Evolutionary conservation across 148 eudicot genomes (phyloP), one percentile per base, ranked within the genome.

Genomic region (Vaccinium corymbosum): DNA sequence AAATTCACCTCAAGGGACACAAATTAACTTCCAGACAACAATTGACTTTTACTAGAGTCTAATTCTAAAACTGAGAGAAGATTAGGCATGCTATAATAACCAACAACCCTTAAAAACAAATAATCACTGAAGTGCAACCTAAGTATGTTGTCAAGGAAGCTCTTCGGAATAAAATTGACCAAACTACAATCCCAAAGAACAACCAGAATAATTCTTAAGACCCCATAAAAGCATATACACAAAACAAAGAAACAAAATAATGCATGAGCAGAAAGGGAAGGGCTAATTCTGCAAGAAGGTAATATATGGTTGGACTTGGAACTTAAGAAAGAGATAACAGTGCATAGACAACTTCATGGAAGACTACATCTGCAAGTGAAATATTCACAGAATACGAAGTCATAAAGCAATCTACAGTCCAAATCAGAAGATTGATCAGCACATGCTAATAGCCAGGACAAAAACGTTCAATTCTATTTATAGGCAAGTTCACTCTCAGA

Each of bases 241-340:
- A 71, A 71, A 17, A 71, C 76, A 71, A 71, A 71, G 74, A 71
- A 71, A 71, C 76, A 19, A 71, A 15, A 71, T 13, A 71, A 35
- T 71, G 76, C 76, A 14, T 71, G 19, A 15, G 76, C 20, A 32
- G 20, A 17, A 70, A 70, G 19, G 74, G 46, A 70, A 70, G 74
- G 74, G 5, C 74, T 27, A n/a, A 62, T n/a, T 25, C 13, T 16
- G 74, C 16, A 70, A 13, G 35, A 70, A 25, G 74, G 42, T 12
- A 17, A 57, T 6, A 17, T 57, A 25, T 70, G 19, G 74, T 25
- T 70, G 12, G 74, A 70, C 74, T 29, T 70, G 19, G 42, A 70
- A 25, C 16, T 29, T 32, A 71, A 13, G 48, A 16, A 71, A 13
- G 15, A 35, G 48, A 14, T 15, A 71, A 11, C 16, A 70, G 4